Percentiles rank a stretch among this genome's conserved stretches.
These are phyloP conservation scores for Penicillium sp. DNA, from an alignment of 2,329 filamentous ascomycete species.

Conservation along the genomic window DNA sequence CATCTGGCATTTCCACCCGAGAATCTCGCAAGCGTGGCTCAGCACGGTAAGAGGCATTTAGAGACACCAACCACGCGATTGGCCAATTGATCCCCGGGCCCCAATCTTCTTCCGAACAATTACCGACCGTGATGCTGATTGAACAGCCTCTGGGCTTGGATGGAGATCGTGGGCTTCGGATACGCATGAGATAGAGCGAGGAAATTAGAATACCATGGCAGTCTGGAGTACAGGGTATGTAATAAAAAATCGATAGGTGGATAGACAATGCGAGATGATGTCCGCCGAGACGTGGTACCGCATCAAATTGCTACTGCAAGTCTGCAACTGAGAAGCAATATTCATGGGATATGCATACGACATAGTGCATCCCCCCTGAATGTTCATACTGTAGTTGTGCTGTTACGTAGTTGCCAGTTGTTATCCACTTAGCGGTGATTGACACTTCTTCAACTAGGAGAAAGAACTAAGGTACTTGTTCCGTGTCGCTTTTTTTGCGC, in stretches of 20 bases:
- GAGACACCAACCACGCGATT: slow-evolving; percentile 13
- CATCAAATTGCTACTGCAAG: neutral
- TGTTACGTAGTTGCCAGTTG: neutral
- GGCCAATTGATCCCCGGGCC: slow-evolving; percentile 12
- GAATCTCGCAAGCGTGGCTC: slow-evolving; percentile 10
- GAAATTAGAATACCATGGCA: neutral
- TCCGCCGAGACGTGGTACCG: neutral
- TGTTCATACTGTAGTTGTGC: no score
- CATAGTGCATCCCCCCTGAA: neutral
- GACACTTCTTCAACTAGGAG: neutral
- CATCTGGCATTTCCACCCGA: slow-evolving; percentile 30
- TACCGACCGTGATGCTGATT: slow-evolving; percentile 16
- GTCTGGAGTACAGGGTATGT: neutral
- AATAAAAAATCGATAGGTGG: neutral
- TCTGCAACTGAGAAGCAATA: neutral
- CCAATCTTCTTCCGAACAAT: slow-evolving; percentile 24
- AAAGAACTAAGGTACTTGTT: neutral
- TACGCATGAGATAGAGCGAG: neutral
- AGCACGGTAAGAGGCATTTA: slow-evolving; percentile 4
- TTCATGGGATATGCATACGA: neutral
- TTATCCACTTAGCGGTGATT: neutral
- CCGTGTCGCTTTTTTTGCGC: slow-evolving; percentile 1
- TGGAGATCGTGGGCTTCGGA: neutral
- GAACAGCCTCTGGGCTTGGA: neutral
- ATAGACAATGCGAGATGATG: slow-evolving; percentile 1